Evolutionary conservation across 75 land plant species (phyloP), one percentile per base, ranked within the genome.

Genomic region (Larix kaempferi): DNA sequence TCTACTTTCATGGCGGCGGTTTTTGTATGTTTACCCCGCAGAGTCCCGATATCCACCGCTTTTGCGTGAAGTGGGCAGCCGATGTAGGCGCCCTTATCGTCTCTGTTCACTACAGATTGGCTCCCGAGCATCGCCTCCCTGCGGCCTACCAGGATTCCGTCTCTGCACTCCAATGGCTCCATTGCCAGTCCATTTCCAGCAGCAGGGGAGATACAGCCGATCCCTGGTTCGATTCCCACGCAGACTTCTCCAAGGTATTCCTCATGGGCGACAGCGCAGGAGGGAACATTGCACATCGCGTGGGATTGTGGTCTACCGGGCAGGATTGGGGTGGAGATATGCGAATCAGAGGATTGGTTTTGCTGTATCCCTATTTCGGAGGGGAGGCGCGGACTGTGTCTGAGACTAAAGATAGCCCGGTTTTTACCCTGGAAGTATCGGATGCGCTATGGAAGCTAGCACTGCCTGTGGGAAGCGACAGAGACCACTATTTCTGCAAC

Each of bases 1-100:
- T 91, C 23, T 89, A 83, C 75, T 91, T 85, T 75, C 94, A 91
- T 76, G 94, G 94, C 37, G 94, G 94, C 8, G 94, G 86, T 33
- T 89, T 91, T 56, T 88, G 83, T 71, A 64, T 83, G 16, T 65
- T 80, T 56, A 79, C 84, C 22, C 84, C 89, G 17, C 77, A 81
- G 1, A 83, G 72, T 73, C 0, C 61, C 13, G 78, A 60, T 29
- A 85, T 73, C 76, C 86, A 91, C 57, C 2, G 6, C n/a, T 89
- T 87, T 80, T 81, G 88, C 8, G 85, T 83, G 21, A 74, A 78
- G 49, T 59, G 88, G 60, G 74, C 84, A 21, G 78, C 26, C 6
- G 65, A 25, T 2, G 35, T 76, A 12, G 62, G 75, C 27, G 72
- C 57, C 61, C 75, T 91, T 3, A 86, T 89, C 4, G 35, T 91